These are phyloP conservation scores for Lentinula aciculospora DNA, from an alignment of 768 basidiomycete genomes.

Conservation along the genomic window DNA sequence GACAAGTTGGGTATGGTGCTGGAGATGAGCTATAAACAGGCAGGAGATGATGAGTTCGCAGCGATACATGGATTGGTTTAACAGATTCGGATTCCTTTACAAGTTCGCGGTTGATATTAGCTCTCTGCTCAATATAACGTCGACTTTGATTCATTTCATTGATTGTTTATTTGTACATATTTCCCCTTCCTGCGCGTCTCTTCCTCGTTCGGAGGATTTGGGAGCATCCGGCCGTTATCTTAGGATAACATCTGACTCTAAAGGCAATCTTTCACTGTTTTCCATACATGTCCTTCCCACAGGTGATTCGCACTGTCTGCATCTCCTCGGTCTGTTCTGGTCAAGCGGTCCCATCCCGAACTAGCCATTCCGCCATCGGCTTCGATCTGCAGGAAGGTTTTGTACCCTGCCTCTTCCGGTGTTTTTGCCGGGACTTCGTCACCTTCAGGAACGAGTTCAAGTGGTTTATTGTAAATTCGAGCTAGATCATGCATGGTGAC, in stretches of 20 bases:
- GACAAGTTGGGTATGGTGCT: slow-evolving; percentile 12
- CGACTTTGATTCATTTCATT: too few species aligned
- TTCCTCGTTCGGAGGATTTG: too few species aligned
- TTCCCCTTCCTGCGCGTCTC: too few species aligned
- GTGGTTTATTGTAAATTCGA: not conserved
- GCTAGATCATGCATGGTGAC: not conserved
- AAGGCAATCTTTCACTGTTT: not conserved
- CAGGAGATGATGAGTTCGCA: slow-evolving; percentile 23
- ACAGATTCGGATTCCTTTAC: not conserved
- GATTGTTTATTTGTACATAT: too few species aligned
- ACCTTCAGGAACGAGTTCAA: not conserved
- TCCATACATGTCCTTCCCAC: slow-evolving; percentile 5
- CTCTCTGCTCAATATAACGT: too few species aligned
- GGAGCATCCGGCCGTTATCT: too few species aligned
- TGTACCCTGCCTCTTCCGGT: not conserved
- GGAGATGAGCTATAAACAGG: slow-evolving; percentile 15
- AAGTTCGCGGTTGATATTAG: too few species aligned
- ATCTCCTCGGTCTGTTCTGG: not conserved
- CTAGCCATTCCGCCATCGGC: not conserved
- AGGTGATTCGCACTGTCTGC: slow-evolving; percentile 3
- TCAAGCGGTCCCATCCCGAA: not conserved
- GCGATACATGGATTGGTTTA: slow-evolving; percentile 18
- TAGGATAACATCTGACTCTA: too few species aligned
- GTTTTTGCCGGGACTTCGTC: not conserved
- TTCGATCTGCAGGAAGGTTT: not conserved